Evolutionary conservation across 2,329 filamentous ascomycete genomes (phyloP).

Genomic region (Aaosphaeria pasadenensis): DNA sequence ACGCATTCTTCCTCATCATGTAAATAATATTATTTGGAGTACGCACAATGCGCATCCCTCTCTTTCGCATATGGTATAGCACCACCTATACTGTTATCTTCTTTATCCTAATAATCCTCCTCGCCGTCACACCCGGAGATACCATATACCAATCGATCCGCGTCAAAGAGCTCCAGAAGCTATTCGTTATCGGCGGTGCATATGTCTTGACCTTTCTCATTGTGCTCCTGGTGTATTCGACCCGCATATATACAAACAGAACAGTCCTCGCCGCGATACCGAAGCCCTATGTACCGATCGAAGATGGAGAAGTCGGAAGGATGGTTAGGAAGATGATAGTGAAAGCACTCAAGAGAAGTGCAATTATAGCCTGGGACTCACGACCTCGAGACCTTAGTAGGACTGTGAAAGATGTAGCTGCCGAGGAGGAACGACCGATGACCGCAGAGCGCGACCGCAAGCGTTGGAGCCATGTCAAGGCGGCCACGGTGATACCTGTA

Average conservation of each 20-base stretch:
- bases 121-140: constrained; percentile 78
- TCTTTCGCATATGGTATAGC: constrained; percentile 80
- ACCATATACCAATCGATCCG: constrained; percentile 70
- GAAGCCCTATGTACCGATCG: constrained; percentile 80
- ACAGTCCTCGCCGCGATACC: constrained; percentile 78
- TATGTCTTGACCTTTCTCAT: constrained; percentile 72
- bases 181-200: constrained; percentile 74
- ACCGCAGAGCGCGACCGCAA: constrained; percentile 32
- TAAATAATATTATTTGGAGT: constrained; percentile 8
- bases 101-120: constrained; percentile 67
- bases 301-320: constrained; percentile 76
- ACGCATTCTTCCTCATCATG: constrained; percentile 3
- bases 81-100: constrained; percentile 74
- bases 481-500: constrained; percentile 37
- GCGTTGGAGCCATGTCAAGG: constrained; percentile 23
- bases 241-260: constrained; percentile 83
- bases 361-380: constrained; percentile 75
- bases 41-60: constrained; percentile 45
- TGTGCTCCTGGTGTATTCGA: constrained; percentile 73
- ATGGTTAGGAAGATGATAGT: constrained; percentile 74
- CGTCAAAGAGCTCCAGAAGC: constrained; percentile 68
- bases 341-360: constrained; percentile 70
- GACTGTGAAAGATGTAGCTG: constrained; percentile 32
- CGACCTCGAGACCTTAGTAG: constrained; percentile 60
- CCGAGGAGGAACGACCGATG: constrained; percentile 13